Base-by-base conservation (phyloP, 179 eudicot genomes). In the Gypsophila paniculata region DNA sequence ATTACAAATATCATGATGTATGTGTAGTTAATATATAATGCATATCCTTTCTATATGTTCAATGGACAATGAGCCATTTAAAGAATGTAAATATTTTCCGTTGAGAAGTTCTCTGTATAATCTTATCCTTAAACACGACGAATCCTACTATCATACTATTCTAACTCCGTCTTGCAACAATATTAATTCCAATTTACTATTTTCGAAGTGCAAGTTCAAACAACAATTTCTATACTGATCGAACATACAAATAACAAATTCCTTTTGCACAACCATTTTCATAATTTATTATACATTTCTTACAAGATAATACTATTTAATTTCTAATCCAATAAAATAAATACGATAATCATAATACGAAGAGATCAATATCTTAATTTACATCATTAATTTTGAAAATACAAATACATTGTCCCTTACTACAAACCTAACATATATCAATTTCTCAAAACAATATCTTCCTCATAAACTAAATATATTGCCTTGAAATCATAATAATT, bases 381-480 rank as follows among this genome's bases (percentile, higher is more conserved):
- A 39, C 21, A 64, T 18, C 26, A 64, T 64, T 59, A 59, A 42
- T 42, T 29, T 29, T 4, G 6, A 42, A 6, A 42, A 2, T 42
- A 42, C 11, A 42, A 3, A 42, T 42, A 42, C 46, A 42, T 42
- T 42, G 49, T 36, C 6, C 2, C n/a, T 39, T 4, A 46, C 46
- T 46, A 17, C 17, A 13, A 64, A 64, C 25, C 17, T n/a, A 38
- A 2, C 15, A 14, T 72, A n/a, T 76, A n/a, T 46, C 25, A 22
- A 46, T 54, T 60, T 66, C 58, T 36, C 32, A 13, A 48, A 52
- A 65, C 51, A 42, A 51, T 18, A 65, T 55, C 23, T 29, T 65
- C 1, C 44, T 55, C 76, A 74, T 74, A 65, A 57, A 15, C n/a
- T 23, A 21, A 67, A 23, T 22, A 77, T 66, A 18, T 23, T 76